A percentile compares a stretch with the other conserved stretches of the same genome.
These are phyloP conservation scores for Cardamine resedifolia DNA, from an alignment of 345 rosid genomes.

Conservation along the genomic window DNA sequence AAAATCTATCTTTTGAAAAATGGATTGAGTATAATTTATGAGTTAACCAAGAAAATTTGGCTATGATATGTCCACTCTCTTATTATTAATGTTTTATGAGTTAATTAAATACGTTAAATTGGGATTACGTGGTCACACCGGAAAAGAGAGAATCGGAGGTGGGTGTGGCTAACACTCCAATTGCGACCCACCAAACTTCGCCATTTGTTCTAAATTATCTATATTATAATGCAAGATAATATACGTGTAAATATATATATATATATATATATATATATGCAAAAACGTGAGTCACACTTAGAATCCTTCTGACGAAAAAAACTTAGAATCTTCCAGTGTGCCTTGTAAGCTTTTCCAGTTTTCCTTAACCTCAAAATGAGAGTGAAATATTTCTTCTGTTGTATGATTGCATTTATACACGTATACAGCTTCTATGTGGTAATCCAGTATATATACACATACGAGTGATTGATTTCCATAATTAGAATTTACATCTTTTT, in stretches of 20 bases:
- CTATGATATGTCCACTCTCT: slow-evolving; percentile 4
- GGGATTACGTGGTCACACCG: slow-evolving; percentile 37
- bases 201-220: slow-evolving; percentile 12
- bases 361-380: slow-evolving; percentile 19
- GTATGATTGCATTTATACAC: slow-evolving; percentile 8
- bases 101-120: slow-evolving; percentile 14
- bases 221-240: not conserved
- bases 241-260: too few relatives aligned
- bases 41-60: slow-evolving; percentile 7
- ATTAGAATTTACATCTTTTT: slow-evolving; percentile 17
- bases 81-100: not conserved
- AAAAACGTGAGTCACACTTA: slow-evolving; percentile 2
- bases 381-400: slow-evolving; percentile 11
- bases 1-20: too few relatives aligned
- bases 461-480: slow-evolving; percentile 27
- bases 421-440: not conserved
- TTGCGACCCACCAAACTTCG: slow-evolving; percentile 43
- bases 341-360: slow-evolving; percentile 33
- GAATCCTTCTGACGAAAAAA: slow-evolving; percentile 8
- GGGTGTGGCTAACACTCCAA: slow-evolving; percentile 39
- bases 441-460: not conserved
- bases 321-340: slow-evolving; percentile 36
- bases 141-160: slow-evolving; percentile 35
- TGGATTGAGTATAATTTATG: too few relatives aligned
- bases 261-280: not conserved